These are phyloP conservation scores for Trichocladium antarcticum DNA, from an alignment of 495 filamentous ascomycete genomes.

Conservation along the genomic window DNA sequence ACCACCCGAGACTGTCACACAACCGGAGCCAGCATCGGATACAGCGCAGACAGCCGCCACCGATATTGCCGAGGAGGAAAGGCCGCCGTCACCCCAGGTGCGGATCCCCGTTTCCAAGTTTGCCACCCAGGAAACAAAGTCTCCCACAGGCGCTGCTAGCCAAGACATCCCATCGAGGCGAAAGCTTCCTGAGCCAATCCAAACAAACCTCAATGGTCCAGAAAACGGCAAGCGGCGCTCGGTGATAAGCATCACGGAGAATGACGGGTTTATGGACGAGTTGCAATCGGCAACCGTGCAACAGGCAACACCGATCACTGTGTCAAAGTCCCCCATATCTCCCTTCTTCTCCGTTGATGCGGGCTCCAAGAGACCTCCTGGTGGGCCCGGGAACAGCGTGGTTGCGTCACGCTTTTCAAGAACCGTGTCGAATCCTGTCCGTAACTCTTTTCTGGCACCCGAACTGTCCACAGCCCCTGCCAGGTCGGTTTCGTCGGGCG, in stretches of 20 bases:
- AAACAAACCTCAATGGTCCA: slow-evolving; percentile 31
- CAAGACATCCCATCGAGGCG: slow-evolving; percentile 18
- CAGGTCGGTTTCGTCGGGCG: slow-evolving; percentile 39
- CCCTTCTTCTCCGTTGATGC: slow-evolving; percentile 45
- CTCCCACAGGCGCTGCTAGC: slow-evolving; percentile 1
- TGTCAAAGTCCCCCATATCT: slow-evolving; percentile 74
- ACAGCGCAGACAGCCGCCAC: background rate
- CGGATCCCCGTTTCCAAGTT: slow-evolving; percentile 41
- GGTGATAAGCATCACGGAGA: slow-evolving; percentile 58
- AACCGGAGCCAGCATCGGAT: background rate
- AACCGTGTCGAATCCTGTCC: slow-evolving; percentile 41
- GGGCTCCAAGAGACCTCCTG: slow-evolving; percentile 18
- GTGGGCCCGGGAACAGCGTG: slow-evolving; percentile 21
- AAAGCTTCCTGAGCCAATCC: slow-evolving; percentile 45
- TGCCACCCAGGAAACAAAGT: slow-evolving; percentile 32
- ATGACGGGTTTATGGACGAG: slow-evolving; percentile 86
- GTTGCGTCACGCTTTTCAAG: slow-evolving; percentile 20
- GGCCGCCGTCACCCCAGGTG: slow-evolving; percentile 12
- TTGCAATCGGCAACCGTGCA: slow-evolving; percentile 70
- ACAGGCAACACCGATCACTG: slow-evolving; percentile 70
- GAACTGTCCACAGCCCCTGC: slow-evolving; percentile 29
- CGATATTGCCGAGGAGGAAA: background rate
- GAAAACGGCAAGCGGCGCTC: slow-evolving; percentile 44
- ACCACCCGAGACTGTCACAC: slow-evolving; percentile 1
- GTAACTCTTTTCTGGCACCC: slow-evolving; percentile 32